Evolutionary conservation across 116 monocot species (phyloP), one percentile per base, ranked within the genome.

Genomic region (Papilionanthe hybrid): DNA sequence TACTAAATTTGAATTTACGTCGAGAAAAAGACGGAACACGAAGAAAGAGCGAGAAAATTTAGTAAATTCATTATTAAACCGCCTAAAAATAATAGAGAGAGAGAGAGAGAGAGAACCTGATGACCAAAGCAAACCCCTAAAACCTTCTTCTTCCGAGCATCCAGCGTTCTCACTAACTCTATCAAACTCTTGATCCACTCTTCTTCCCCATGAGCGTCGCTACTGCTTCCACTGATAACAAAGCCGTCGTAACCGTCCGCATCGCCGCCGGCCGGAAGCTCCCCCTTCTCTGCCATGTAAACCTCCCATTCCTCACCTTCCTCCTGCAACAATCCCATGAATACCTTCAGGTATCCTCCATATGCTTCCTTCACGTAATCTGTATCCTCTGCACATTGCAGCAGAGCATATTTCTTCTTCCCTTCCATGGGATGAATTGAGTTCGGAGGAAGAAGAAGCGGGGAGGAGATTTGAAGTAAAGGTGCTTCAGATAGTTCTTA

Each of bases 91-190:
- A 53, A 53, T 15, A 15, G 53, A 53, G 53, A 53, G 53, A 13
- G 15, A 4, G 53, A 19, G 7, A 0, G 3, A 0, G 3, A 5
- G 23, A 29, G 27, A 53, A 92, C 94, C 94, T 94, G 94, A 82
- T 94, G 94, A 25, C 94, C 94, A 56, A 94, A 94, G 84, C 94
- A 94, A 49, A 94, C 72, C 75, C 92, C 94, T 28, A 94, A 87
- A 44, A 92, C 55, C 79, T 86, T 84, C 88, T 92, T 94, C 42
- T 77, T 63, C 77, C 81, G 81, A 44, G 84, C 81, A 63, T 79
- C 42, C 12, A 90, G 72, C 4, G n/a, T 65, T 60, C 41, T 56
- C 71, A 94, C 71, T 18, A 94, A 82, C 25, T 72, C 77, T 25
- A 87, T 37, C 42, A 94, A 89, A 12, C 73, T 68, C 37, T 22